Evolutionary conservation across 768 basidiomycete genomes (phyloP).

Genomic region (Hemileccinum rubropunctum): DNA sequence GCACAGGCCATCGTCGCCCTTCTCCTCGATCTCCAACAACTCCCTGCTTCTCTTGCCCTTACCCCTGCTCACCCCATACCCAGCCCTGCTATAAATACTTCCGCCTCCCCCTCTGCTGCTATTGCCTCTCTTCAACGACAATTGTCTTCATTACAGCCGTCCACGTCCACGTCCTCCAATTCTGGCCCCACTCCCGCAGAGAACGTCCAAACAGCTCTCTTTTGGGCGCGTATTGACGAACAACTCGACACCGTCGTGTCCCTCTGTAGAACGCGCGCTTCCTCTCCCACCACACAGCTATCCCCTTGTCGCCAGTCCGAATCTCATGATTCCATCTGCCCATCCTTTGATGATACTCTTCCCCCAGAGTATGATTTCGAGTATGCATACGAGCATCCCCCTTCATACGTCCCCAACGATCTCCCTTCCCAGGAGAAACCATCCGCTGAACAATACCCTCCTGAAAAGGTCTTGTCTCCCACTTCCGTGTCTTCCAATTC

Average conservation of each 20-base stretch:
- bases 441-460: constrained; percentile 14
- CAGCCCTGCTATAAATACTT: constrained; percentile 4
- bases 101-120: constrained; percentile 34
- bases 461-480: constrained; percentile 17
- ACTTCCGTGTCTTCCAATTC: neutral
- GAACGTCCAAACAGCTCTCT: constrained; percentile 56
- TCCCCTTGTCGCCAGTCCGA: neutral
- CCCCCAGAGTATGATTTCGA: constrained; percentile 55
- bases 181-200: constrained; percentile 39
- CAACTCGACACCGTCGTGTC: constrained; percentile 67
- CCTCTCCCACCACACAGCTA: neutral
- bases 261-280: constrained; percentile 61
- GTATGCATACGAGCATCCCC: constrained; percentile 22
- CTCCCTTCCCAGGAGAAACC: constrained; percentile 7
- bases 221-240: constrained; percentile 75
- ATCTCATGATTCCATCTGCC: neutral
- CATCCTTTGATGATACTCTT: constrained; percentile 29
- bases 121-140: constrained; percentile 66
- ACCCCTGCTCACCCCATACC: constrained; percentile 17
- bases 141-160: constrained; percentile 60
- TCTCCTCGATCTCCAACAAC: constrained; percentile 62
- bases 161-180: constrained; percentile 2
- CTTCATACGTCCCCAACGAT: constrained; percentile 21
- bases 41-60: constrained; percentile 50
- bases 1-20: constrained; percentile 69